A percentile compares a stretch with the other conserved stretches of the same genome.
phyloP scores from a whole-genome alignment of 2,329 filamentous ascomycete species.

The Hypoxylon sp. region DNA sequence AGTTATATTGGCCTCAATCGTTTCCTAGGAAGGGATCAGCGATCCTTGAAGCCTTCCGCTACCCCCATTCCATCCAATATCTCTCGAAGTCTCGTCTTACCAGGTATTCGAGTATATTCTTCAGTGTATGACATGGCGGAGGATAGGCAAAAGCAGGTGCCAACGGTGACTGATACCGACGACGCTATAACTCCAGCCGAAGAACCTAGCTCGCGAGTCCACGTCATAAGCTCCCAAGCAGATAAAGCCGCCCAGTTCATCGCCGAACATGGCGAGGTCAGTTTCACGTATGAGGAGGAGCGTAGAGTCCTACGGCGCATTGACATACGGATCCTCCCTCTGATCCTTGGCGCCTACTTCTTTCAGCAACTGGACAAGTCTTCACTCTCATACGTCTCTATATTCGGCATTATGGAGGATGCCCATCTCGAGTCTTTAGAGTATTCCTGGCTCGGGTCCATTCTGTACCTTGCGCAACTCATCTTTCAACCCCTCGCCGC shows the following conservation, averaged over 20 bases:
- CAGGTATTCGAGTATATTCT: not conserved
- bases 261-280: slow-evolving; percentile 56
- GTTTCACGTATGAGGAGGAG: slow-evolving; percentile 66
- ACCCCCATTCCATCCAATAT: not conserved
- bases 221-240: slow-evolving; percentile 34
- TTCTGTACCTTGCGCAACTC: slow-evolving; percentile 73
- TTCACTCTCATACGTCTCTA: slow-evolving; percentile 62
- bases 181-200: slow-evolving; percentile 45
- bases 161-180: slow-evolving; percentile 28
- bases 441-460: slow-evolving; percentile 72
- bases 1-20: slow-evolving; percentile 13
- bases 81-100: not conserved
- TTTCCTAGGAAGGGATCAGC: slow-evolving; percentile 5
- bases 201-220: slow-evolving; percentile 15
- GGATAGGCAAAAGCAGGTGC: slow-evolving; percentile 24
- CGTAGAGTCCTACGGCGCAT: slow-evolving; percentile 62
- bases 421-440: slow-evolving; percentile 63
- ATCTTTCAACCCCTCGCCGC: slow-evolving; percentile 70
- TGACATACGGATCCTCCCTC: slow-evolving; percentile 64
- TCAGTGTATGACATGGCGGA: slow-evolving; percentile 40
- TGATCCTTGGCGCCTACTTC: slow-evolving; percentile 70
- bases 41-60: not conserved
- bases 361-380: slow-evolving; percentile 70
- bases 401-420: slow-evolving; percentile 65
- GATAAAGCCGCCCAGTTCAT: slow-evolving; percentile 65